These are phyloP conservation scores for Saraca asoca DNA, from an alignment of 331 rosid genomes.

Conservation along the genomic window DNA sequence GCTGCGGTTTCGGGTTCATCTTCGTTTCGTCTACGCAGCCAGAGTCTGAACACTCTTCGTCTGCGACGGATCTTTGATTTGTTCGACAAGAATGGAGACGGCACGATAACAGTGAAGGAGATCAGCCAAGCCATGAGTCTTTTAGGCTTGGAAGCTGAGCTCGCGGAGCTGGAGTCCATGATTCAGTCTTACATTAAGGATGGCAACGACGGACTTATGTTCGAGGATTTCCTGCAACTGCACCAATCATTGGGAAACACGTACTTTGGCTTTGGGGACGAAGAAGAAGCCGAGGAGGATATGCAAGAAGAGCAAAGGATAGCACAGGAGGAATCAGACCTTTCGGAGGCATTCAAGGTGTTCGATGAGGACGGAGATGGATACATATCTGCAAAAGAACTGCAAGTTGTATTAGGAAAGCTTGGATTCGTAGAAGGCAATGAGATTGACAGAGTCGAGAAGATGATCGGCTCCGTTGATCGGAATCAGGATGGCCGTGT, in stretches of 20 bases:
- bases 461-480: constrained; percentile 76
- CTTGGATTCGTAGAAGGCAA: constrained; percentile 68
- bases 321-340: constrained; percentile 56
- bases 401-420: constrained; percentile 70
- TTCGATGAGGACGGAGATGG: constrained; percentile 88
- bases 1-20: constrained; percentile 4
- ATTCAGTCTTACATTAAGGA: constrained; percentile 46
- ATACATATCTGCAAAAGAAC: constrained; percentile 70
- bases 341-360: constrained; percentile 85
- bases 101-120: constrained; percentile 53
- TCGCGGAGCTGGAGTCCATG: constrained; percentile 46
- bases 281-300: neutral
- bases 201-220: constrained; percentile 57
- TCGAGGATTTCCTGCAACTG: constrained; percentile 58
- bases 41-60: constrained; percentile 66
- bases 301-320: neutral
- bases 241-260: constrained; percentile 60
- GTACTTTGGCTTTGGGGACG: constrained; percentile 36
- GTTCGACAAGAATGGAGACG: constrained; percentile 73
- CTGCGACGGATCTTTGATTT: constrained; percentile 74
- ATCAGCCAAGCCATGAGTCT: constrained; percentile 54
- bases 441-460: constrained; percentile 59
- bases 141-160: constrained; percentile 60
- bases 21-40: constrained; percentile 59
- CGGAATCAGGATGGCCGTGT: constrained; percentile 75